Conservation (phyloP, 768 basidiomycete genomes). For the Russula virescens region DNA sequence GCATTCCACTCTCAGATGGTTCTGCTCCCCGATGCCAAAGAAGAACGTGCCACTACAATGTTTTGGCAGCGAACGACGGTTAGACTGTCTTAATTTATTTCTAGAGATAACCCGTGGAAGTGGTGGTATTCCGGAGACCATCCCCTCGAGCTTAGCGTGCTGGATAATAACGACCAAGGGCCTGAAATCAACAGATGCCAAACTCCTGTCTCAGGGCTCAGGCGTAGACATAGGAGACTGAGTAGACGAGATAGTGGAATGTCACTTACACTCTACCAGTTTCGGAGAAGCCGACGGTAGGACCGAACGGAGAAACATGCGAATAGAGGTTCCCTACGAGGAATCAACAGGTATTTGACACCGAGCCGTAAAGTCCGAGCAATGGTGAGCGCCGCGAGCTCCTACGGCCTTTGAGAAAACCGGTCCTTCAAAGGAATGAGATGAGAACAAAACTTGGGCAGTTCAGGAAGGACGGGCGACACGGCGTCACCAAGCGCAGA, state of each 20-base stretch:
- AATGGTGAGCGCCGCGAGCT: background rate
- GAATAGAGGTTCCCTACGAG: constrained; percentile 1
- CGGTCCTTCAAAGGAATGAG: background rate
- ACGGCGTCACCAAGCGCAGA: constrained; percentile 3
- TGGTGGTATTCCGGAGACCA: constrained; percentile 19
- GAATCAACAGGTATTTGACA: constrained; percentile 1
- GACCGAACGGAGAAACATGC: background rate
- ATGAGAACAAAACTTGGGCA: background rate
- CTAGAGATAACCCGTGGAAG: constrained; percentile 16
- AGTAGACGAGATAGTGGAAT: constrained; percentile 5
- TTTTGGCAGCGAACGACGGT: constrained; percentile 13
- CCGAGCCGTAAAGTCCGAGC: background rate
- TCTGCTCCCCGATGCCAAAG: constrained; percentile 1
- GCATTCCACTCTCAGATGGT: constrained; percentile 5
- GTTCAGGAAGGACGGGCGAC: background rate
- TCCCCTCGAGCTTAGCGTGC: constrained; percentile 3
- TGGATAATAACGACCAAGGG: background rate
- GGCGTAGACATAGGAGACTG: background rate
- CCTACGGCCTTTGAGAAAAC: background rate
- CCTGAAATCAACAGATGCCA: background rate
- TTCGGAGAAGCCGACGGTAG: constrained; percentile 10
- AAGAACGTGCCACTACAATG: constrained; percentile 1
- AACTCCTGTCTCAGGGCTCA: constrained; percentile 7
- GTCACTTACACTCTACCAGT: constrained; percentile 1
- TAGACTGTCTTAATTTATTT: constrained; percentile 1